Percentiles rank a stretch among this genome's conserved stretches.
These are phyloP conservation scores for Apiotrichum veenhuisii DNA, from an alignment of 1,284 basidiomycete genomes.

Conservation along the genomic window DNA sequence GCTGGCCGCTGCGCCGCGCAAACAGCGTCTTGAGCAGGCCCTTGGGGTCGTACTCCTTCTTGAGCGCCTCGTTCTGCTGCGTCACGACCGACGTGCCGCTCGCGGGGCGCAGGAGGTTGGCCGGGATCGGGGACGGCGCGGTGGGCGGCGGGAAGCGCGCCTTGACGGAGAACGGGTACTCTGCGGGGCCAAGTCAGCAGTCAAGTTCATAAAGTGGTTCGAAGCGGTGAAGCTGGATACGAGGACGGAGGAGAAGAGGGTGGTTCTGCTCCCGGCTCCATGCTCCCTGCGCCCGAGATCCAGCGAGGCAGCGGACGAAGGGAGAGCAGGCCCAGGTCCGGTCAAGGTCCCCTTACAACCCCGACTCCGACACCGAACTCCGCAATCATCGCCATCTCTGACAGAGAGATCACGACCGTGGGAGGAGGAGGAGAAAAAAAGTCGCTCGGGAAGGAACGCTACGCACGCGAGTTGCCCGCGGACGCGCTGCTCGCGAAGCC, in stretches of 20 bases:
- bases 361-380: too few relatives aligned
- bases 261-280: too few relatives aligned
- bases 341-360: too few relatives aligned
- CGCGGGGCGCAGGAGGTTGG: constrained; percentile 50
- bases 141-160: constrained; percentile 59
- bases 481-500: constrained; percentile 5
- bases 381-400: too few relatives aligned
- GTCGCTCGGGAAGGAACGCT: background rate
- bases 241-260: background rate
- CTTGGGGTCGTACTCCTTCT: constrained; percentile 64
- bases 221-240: background rate
- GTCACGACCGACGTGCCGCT: constrained; percentile 74
- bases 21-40: constrained; percentile 66
- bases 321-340: too few relatives aligned
- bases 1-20: constrained; percentile 61
- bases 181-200: constrained; percentile 6
- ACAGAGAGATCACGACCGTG: background rate
- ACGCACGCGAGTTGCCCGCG: constrained; percentile 3
- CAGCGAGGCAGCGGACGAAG: too few relatives aligned
- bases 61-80: constrained; percentile 64
- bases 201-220: background rate
- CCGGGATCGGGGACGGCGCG: constrained; percentile 40
- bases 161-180: constrained; percentile 71
- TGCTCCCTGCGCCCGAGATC: too few relatives aligned
- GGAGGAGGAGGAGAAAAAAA: background rate